A percentile compares a stretch with the other conserved stretches of the same genome.
These are phyloP conservation scores for Plasmopara viticola DNA, from an alignment of 352 stramenopile genomes.

Conservation along the genomic window DNA sequence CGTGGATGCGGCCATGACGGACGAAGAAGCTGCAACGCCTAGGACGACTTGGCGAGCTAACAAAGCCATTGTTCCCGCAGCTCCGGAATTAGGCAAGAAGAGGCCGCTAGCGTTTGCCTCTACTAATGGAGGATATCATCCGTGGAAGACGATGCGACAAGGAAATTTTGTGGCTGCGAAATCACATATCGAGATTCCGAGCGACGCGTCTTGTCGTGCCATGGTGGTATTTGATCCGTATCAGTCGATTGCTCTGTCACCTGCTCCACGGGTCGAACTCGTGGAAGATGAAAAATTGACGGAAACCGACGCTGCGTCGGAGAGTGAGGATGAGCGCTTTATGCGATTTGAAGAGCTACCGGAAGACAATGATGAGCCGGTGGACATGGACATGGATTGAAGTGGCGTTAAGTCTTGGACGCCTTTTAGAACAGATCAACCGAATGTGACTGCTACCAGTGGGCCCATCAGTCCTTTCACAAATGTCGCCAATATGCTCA, in stretches of 20 bases:
- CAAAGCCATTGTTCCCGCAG: slow-evolving; percentile 19
- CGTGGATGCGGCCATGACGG: slow-evolving; percentile 30
- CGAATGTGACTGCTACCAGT: no score
- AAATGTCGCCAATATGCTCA: no score
- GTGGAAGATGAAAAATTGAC: slow-evolving; percentile 35
- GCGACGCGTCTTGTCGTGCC: slow-evolving; percentile 33
- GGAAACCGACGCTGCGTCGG: slow-evolving; percentile 9
- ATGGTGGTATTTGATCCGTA: slow-evolving; percentile 59
- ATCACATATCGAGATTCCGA: slow-evolving; percentile 10
- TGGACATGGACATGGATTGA: slow-evolving; percentile 81
- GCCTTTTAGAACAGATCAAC: no score
- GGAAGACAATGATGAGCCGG: slow-evolving; percentile 54
- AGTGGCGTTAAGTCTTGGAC: not conserved
- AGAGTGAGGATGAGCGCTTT: slow-evolving; percentile 31
- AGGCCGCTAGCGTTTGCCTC: slow-evolving; percentile 13
- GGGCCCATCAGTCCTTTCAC: no score
- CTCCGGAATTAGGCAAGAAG: slow-evolving; percentile 11
- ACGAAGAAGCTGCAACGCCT: slow-evolving; percentile 24
- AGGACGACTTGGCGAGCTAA: slow-evolving; percentile 16
- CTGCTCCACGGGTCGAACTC: slow-evolving; percentile 39
- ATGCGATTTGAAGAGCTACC: slow-evolving; percentile 69
- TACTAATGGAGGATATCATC: slow-evolving; percentile 1
- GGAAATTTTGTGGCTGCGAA: slow-evolving; percentile 1
- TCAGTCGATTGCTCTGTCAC: slow-evolving; percentile 17
- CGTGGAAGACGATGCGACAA: slow-evolving; percentile 16